Evolutionary conservation across 768 basidiomycete genomes (phyloP).

Genomic region (Rhodotorula paludigena): DNA sequence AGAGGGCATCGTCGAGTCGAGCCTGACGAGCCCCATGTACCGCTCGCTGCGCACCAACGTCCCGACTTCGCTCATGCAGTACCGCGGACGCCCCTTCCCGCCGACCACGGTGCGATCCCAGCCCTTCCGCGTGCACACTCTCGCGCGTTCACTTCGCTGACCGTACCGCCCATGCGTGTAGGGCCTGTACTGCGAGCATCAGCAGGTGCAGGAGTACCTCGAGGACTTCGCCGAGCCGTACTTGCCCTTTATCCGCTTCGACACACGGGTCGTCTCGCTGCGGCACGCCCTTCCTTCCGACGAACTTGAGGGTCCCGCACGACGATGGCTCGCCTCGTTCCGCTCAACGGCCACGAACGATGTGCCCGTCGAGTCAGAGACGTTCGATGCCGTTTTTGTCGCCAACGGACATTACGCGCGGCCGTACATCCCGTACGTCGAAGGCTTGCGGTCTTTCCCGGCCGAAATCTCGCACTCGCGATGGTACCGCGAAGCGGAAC

Average conservation of each 20-base stretch:
- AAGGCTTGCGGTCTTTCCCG: conserved; percentile 44
- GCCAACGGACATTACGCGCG: conserved; percentile 47
- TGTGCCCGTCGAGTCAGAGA: conserved; percentile 10
- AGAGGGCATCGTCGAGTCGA: neutral
- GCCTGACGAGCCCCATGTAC: conserved; percentile 2
- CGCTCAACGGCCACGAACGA: conserved; percentile 3
- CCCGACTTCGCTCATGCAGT: conserved; percentile 24
- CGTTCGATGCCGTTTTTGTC: conserved; percentile 46
- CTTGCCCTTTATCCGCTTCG: conserved; percentile 28
- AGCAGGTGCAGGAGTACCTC: conserved; percentile 37
- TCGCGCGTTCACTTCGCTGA: neutral
- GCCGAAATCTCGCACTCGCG: conserved; percentile 46
- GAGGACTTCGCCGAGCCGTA: conserved; percentile 5
- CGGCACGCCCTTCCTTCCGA: conserved; percentile 11
- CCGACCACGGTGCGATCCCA: conserved; percentile 7
- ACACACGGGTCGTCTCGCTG: conserved; percentile 24
- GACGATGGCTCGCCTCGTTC: conserved; percentile 16
- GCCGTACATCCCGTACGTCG: conserved; percentile 45
- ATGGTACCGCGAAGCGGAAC: conserved; percentile 45
- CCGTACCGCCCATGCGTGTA: neutral
- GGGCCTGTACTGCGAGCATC: conserved; percentile 21
- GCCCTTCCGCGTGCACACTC: neutral
- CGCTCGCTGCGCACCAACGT: neutral
- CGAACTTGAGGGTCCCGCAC: neutral
- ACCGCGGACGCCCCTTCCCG: conserved; percentile 3